Conservation (phyloP, 371 early-diverging fungal species). For the Mortierella sp. region DNA sequence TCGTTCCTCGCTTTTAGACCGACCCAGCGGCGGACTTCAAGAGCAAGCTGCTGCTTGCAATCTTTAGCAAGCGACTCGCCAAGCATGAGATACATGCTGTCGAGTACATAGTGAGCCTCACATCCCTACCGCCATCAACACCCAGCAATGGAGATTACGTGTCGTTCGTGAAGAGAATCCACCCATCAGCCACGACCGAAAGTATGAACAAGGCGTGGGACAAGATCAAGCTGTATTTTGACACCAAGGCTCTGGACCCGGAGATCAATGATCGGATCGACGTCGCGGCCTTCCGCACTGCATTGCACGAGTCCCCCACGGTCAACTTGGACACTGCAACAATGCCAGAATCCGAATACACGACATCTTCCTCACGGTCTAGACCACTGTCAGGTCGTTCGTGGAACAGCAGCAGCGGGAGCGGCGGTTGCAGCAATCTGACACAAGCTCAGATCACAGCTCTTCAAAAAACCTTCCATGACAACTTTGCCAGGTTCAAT, state of each 20-base stretch:
- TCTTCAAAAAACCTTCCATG: slow-evolving; percentile 17
- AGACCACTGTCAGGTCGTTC: slow-evolving; percentile 1
- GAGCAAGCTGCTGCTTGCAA: slow-evolving; percentile 3
- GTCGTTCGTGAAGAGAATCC: slow-evolving; percentile 4
- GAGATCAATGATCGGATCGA: slow-evolving; percentile 9
- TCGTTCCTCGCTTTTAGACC: slow-evolving; percentile 6
- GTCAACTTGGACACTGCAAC: not conserved
- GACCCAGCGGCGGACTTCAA: not conserved
- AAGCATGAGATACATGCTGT: slow-evolving; percentile 12
- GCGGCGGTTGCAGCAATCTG: slow-evolving; percentile 1
- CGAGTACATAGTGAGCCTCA: slow-evolving; percentile 7
- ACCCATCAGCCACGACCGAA: slow-evolving; percentile 1
- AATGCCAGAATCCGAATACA: slow-evolving; percentile 11
- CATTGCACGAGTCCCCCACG: slow-evolving; percentile 15
- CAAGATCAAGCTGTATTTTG: slow-evolving; percentile 20
- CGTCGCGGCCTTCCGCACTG: slow-evolving; percentile 15
- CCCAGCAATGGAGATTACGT: slow-evolving; percentile 15
- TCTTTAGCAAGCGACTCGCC: slow-evolving; percentile 8
- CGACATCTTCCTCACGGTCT: not conserved
- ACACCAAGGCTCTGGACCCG: slow-evolving; percentile 4
- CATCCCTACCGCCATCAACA: slow-evolving; percentile 8
- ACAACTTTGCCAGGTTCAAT: slow-evolving; percentile 19
- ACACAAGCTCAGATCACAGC: slow-evolving; percentile 12
- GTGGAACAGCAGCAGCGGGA: slow-evolving; percentile 5
- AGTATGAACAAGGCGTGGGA: slow-evolving; percentile 9